A percentile compares a stretch with the other conserved stretches of the same genome.
phyloP scores from a whole-genome alignment of 495 filamentous ascomycete species.

The Annulohypoxylon stygium region DNA sequence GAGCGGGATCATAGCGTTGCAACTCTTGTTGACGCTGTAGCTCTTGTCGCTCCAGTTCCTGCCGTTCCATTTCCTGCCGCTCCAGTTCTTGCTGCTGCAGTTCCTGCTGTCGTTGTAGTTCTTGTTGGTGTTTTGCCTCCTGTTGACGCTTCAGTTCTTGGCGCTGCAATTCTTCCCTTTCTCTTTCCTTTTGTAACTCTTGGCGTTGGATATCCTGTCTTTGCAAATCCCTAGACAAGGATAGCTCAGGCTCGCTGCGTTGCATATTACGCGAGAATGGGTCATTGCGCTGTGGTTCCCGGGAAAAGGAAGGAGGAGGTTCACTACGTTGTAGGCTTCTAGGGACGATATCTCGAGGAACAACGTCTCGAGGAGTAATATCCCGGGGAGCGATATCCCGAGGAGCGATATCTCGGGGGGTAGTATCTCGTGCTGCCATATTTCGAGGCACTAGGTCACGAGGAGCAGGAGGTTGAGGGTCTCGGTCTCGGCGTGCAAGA shows the following conservation, averaged over 20 bases:
- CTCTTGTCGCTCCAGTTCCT: conserved; percentile 4
- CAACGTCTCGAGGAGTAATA: conserved; percentile 5
- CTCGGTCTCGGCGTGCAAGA: conserved; percentile 37
- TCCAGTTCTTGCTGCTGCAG: conserved; percentile 6
- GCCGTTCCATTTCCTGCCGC: conserved; percentile 16
- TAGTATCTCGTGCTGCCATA: conserved; percentile 8
- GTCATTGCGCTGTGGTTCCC: conserved; percentile 28
- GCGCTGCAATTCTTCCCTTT: background rate
- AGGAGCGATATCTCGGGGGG: conserved; percentile 6
- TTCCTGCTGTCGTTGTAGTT: background rate
- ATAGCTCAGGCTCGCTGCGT: conserved; percentile 3
- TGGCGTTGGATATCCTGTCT: background rate
- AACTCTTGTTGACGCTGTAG: conserved; percentile 18
- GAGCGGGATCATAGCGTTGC: conserved; percentile 28
- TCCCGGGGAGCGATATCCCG: conserved; percentile 6
- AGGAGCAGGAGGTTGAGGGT: conserved; percentile 22
- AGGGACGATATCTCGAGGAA: conserved; percentile 11
- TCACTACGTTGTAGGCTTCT: conserved; percentile 32
- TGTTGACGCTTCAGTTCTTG: background rate
- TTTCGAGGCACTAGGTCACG: conserved; percentile 32
- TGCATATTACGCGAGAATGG: conserved; percentile 24
- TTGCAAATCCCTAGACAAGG: conserved; percentile 15
- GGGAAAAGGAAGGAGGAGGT: conserved; percentile 17
- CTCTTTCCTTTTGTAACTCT: background rate
- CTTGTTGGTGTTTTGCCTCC: background rate